Conservation (phyloP, 2,329 filamentous ascomycete species). For the Aspergillus brunneoviolaceus region DNA sequence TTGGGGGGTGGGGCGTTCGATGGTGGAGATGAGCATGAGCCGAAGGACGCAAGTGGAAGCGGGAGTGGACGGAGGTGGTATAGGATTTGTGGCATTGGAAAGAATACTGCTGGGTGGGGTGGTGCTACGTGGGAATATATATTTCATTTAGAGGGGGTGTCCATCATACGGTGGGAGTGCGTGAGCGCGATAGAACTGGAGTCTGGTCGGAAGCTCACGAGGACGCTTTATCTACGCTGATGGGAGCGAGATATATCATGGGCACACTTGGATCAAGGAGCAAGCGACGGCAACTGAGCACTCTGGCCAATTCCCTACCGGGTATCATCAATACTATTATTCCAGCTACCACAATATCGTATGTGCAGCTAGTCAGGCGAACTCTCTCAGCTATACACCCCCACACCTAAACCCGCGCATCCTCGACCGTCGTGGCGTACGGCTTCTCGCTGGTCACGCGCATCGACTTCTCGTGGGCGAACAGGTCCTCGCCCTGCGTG, state of each 20-base stretch:
- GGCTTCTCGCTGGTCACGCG: conserved; percentile 14
- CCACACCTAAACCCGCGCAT: conserved; percentile 7
- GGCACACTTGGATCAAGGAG: no score
- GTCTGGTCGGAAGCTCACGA: not conserved
- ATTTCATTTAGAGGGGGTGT: conserved; percentile 30
- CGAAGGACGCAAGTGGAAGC: not conserved
- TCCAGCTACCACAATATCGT: not conserved
- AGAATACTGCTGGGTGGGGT: not conserved
- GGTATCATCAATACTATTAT: not conserved
- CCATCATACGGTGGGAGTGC: conserved; percentile 27
- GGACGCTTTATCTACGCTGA: conserved; percentile 2
- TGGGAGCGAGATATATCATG: not conserved
- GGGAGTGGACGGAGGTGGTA: conserved; percentile 9
- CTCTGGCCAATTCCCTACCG: no score
- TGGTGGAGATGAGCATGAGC: not conserved
- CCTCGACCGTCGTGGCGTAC: conserved; percentile 24
- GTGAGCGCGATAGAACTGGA: not conserved
- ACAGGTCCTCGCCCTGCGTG: conserved; percentile 32
- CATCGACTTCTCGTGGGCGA: conserved; percentile 26
- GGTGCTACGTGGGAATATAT: conserved; percentile 17
- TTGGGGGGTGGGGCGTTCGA: not conserved
- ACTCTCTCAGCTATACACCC: not conserved
- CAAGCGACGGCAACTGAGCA: no score
- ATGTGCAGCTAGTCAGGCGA: not conserved
- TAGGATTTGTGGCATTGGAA: conserved; percentile 14